A percentile compares a stretch with the other conserved stretches of the same genome.
These are phyloP conservation scores for Claviceps africana DNA, from an alignment of 2,329 filamentous ascomycete genomes.

Conservation along the genomic window DNA sequence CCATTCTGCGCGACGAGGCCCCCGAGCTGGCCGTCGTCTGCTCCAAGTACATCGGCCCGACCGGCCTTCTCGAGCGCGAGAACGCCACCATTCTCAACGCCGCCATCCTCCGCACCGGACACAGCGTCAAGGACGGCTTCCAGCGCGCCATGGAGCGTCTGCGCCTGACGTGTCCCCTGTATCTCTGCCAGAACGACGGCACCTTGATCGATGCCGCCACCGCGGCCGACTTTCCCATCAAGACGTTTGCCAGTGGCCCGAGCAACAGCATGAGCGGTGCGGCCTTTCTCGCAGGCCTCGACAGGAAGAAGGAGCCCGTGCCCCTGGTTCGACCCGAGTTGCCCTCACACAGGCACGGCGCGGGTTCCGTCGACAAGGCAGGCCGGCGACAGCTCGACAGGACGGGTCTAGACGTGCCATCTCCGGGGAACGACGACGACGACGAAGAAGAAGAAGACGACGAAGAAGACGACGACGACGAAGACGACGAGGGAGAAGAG, in stretches of 20 bases:
- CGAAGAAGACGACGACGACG: neutral
- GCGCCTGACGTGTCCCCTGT: conserved; percentile 27
- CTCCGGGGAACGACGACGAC: too few relatives aligned
- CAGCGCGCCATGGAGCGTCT: conserved; percentile 30
- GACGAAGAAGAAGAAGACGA: neutral
- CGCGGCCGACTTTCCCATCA: conserved; percentile 34
- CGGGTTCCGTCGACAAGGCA: neutral
- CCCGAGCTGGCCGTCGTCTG: conserved; percentile 26
- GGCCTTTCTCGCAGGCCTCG: conserved; percentile 37
- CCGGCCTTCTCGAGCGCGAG: conserved; percentile 32
- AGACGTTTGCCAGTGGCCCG: conserved; percentile 38
- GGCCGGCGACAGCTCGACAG: neutral
- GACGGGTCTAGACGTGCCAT: neutral
- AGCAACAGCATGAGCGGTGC: conserved; percentile 41
- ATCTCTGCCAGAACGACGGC: conserved; percentile 39
- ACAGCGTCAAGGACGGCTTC: conserved; percentile 32
- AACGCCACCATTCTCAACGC: conserved; percentile 43
- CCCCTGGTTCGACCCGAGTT: too few relatives aligned
- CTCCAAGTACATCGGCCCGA: conserved; percentile 28
- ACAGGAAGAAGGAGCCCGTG: conserved; percentile 17
- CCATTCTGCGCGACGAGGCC: conserved; percentile 21
- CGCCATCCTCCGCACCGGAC: conserved; percentile 32
- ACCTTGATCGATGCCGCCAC: conserved; percentile 33
- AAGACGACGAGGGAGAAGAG: neutral
- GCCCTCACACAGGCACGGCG: too few relatives aligned